These are phyloP conservation scores for Lepidium sativum DNA, from an alignment of 345 rosid genomes.

Conservation along the genomic window DNA sequence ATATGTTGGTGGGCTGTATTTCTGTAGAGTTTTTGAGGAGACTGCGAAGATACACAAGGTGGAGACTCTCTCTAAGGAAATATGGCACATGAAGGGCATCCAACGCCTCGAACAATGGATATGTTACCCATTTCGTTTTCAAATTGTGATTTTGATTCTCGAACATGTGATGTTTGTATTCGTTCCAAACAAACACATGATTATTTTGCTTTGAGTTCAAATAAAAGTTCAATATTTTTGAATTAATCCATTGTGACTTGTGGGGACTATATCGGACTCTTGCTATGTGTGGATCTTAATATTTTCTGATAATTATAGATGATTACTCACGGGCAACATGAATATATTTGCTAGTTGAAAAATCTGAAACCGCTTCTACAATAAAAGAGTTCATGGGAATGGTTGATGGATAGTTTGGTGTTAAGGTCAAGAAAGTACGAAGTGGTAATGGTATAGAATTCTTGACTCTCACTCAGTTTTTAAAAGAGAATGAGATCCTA, in stretches of 20 bases:
- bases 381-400: neutral
- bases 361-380: neutral
- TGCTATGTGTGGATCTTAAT: neutral
- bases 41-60: neutral
- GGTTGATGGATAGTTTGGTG: neutral
- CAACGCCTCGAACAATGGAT: neutral
- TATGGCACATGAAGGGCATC: neutral
- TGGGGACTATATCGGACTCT: neutral
- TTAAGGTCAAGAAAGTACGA: neutral
- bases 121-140: neutral
- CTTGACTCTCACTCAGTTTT: no score
- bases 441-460: neutral
- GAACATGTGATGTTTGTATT: neutral
- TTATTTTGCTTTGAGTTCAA: neutral
- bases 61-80: no score
- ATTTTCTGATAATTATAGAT: neutral
- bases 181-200: neutral
- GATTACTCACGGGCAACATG: neutral
- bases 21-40: neutral
- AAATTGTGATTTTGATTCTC: neutral
- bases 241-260: neutral
- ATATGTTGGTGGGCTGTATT: neutral
- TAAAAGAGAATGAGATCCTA: no score
- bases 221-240: neutral
- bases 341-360: neutral